These are phyloP conservation scores for Colletotrichum godetiae DNA, from an alignment of 2,329 filamentous ascomycete species.

Conservation along the genomic window DNA sequence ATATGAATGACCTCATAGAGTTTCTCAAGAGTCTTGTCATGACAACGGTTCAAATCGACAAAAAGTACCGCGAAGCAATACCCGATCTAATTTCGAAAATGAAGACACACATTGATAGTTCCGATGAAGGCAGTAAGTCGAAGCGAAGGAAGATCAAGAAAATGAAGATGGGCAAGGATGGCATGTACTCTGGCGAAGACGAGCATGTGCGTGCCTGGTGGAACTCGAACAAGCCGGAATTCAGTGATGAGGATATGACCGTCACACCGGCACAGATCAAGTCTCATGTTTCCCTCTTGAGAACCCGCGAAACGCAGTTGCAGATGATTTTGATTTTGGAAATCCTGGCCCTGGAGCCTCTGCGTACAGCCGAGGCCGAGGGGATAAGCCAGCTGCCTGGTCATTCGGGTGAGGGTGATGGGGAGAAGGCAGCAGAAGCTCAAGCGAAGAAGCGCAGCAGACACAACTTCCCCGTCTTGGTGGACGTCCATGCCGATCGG, in stretches of 20 bases:
- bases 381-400: slow-evolving; percentile 60
- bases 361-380: slow-evolving; percentile 53
- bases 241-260: slow-evolving; percentile 55
- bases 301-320: slow-evolving; percentile 81
- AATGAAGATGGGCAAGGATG: slow-evolving; percentile 74
- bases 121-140: slow-evolving; percentile 53
- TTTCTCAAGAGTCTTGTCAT: slow-evolving; percentile 79
- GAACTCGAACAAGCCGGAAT: slow-evolving; percentile 65
- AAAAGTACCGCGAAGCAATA: slow-evolving; percentile 81
- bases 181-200: slow-evolving; percentile 75
- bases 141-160: slow-evolving; percentile 70
- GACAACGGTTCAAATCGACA: slow-evolving; percentile 76
- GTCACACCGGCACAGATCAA: slow-evolving; percentile 66
- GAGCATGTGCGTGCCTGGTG: slow-evolving; percentile 77
- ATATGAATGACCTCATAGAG: slow-evolving; percentile 71
- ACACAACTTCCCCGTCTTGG: slow-evolving; percentile 72
- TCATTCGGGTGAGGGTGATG: slow-evolving; percentile 50
- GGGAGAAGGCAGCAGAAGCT: slow-evolving; percentile 44
- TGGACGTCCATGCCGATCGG: slow-evolving; percentile 81
- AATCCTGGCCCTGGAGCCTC: slow-evolving; percentile 75
- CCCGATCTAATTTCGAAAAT: slow-evolving; percentile 70
- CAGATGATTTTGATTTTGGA: slow-evolving; percentile 86
- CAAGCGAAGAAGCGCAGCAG: slow-evolving; percentile 67
- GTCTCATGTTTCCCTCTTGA: slow-evolving; percentile 72
- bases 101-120: slow-evolving; percentile 66